These are phyloP conservation scores for Hypholoma fasciculare DNA, from an alignment of 768 basidiomycete genomes.

Conservation along the genomic window DNA sequence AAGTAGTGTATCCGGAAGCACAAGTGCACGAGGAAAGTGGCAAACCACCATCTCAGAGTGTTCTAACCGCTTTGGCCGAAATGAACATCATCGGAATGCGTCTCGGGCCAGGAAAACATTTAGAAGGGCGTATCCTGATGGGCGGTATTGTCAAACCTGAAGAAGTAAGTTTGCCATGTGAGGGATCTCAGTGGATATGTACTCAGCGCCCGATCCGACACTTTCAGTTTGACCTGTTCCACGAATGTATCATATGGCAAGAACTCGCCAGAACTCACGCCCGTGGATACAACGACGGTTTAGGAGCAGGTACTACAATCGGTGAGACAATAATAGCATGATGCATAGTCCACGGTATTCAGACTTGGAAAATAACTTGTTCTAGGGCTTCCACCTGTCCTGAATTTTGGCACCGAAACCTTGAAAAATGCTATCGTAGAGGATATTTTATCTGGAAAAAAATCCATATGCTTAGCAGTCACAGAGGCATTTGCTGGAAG, in stretches of 20 bases:
- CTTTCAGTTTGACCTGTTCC: conserved; percentile 66
- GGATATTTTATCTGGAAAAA: conserved; percentile 61
- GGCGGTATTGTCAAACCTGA: conserved; percentile 76
- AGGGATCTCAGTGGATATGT: neutral
- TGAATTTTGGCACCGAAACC: conserved; percentile 76
- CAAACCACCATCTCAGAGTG: conserved; percentile 68
- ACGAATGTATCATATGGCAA: conserved; percentile 72
- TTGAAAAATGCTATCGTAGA: conserved; percentile 61
- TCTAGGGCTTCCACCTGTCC: conserved; percentile 66
- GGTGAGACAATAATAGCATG: conserved; percentile 4
- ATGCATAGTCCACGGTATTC: neutral
- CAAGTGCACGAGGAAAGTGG: conserved; percentile 76
- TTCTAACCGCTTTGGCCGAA: conserved; percentile 69
- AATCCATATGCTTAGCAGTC: conserved; percentile 77
- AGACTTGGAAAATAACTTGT: neutral
- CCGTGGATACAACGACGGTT: conserved; percentile 77
- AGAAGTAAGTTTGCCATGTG: conserved; percentile 42
- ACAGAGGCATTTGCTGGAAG: conserved; percentile 85
- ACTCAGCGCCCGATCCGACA: neutral
- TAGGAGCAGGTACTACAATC: conserved; percentile 45
- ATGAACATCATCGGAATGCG: conserved; percentile 63
- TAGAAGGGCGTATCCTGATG: conserved; percentile 75
- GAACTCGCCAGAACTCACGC: conserved; percentile 72
- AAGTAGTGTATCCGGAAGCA: conserved; percentile 56
- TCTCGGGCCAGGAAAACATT: conserved; percentile 84